These are phyloP conservation scores for Panicum miliaceum DNA, from an alignment of 176 grass and related monocot genomes.

Conservation along the genomic window DNA sequence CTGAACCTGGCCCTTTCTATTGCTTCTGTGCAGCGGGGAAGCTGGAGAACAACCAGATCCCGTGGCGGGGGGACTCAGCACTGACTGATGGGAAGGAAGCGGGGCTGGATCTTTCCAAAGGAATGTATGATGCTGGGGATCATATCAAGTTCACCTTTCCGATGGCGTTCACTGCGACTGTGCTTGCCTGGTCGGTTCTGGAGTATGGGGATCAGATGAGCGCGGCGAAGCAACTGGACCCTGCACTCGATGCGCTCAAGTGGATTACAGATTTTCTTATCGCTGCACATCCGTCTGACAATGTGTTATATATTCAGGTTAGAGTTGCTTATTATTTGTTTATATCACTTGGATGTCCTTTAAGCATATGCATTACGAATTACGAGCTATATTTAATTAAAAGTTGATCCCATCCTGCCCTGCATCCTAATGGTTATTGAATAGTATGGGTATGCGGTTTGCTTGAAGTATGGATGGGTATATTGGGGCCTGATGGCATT, in stretches of 20 bases:
- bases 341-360: neutral
- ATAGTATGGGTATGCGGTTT: neutral
- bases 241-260: constrained; percentile 69
- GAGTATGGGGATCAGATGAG: constrained; percentile 96
- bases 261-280: constrained; percentile 91
- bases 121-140: constrained; percentile 90
- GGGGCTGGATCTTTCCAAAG: constrained; percentile 85
- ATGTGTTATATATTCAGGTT: constrained; percentile 94
- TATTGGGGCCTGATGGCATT: neutral
- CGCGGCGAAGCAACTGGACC: constrained; percentile 71
- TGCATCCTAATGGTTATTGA: neutral
- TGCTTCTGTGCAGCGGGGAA: constrained; percentile 68
- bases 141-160: constrained; percentile 95
- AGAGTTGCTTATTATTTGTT: constrained; percentile 17
- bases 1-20: neutral
- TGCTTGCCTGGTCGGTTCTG: constrained; percentile 83
- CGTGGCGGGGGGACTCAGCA: constrained; percentile 86
- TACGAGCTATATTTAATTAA: constrained; percentile 18
- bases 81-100: constrained; percentile 77
- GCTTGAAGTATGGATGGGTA: constrained; percentile 15
- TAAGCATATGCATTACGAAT: neutral
- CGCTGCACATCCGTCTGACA: constrained; percentile 83
- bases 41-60: constrained; percentile 79
- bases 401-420: neutral
- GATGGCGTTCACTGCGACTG: constrained; percentile 85